Percentiles rank a stretch among this genome's conserved stretches.
phyloP scores from a whole-genome alignment of 2,329 filamentous ascomycete genomes.

The Trichophyton rubrum region DNA sequence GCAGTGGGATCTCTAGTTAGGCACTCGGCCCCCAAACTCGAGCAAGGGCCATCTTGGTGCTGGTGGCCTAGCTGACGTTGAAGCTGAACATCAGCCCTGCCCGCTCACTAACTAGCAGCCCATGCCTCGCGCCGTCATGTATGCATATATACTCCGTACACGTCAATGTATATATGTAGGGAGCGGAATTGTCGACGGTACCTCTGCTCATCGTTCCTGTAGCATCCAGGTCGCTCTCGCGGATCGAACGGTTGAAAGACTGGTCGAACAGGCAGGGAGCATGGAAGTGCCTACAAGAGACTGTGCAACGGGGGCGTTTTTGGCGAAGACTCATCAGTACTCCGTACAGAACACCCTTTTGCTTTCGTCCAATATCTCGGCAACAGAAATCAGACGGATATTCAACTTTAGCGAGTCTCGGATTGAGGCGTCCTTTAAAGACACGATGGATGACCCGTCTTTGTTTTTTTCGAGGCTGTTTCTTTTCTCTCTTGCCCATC shows the following conservation, averaged over 20 bases:
- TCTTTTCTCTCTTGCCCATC: not conserved
- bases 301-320: not conserved
- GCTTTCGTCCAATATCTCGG: not conserved
- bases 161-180: not conserved
- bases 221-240: not conserved
- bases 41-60: not conserved
- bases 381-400: not conserved
- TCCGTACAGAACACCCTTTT: not conserved
- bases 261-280: not conserved
- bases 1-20: not conserved
- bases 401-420: not conserved
- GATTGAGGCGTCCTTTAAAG: not conserved
- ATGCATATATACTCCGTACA: not conserved
- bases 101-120: not conserved
- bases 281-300: not conserved
- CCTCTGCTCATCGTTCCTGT: not conserved
- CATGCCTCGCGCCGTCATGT: not conserved
- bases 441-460: not conserved
- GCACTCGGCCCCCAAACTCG: not conserved
- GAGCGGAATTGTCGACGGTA: not conserved
- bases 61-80: not conserved
- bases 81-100: not conserved
- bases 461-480: not conserved
- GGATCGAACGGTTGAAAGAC: not conserved
- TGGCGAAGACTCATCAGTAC: not conserved